Evolutionary conservation across 768 basidiomycete genomes (phyloP).

Genomic region (Amanita exitialis): DNA sequence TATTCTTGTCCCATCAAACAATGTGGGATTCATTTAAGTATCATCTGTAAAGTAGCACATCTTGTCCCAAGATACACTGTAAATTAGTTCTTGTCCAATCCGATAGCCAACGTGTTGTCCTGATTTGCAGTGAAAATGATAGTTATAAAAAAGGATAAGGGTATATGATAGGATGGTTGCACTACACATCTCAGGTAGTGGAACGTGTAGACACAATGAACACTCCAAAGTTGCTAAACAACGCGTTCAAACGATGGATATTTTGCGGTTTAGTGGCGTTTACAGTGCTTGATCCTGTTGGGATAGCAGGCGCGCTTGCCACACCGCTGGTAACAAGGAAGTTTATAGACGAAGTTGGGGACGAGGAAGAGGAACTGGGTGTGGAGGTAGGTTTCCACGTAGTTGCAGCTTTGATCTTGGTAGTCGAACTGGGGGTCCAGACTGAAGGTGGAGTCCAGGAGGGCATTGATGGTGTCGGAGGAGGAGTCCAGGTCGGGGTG

Average conservation of each 20-base stretch:
- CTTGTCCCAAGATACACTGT: neutral
- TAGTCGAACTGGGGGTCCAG: slow-evolving; percentile 7
- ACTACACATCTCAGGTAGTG: neutral
- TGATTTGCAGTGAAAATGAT: neutral
- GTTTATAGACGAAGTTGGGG: neutral
- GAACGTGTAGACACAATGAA: slow-evolving; percentile 18
- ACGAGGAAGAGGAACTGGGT: slow-evolving; percentile 1
- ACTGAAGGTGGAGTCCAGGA: slow-evolving; percentile 8
- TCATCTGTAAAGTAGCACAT: neutral
- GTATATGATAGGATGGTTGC: neutral
- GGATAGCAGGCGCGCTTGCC: slow-evolving; percentile 21
- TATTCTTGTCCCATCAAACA: neutral
- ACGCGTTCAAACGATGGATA: slow-evolving; percentile 22
- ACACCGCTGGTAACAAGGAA: slow-evolving; percentile 10
- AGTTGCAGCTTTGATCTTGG: slow-evolving; percentile 10
- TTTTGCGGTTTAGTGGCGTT: slow-evolving; percentile 18
- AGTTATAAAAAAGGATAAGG: neutral
- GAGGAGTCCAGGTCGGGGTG: slow-evolving; percentile 9
- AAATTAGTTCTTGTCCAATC: neutral
- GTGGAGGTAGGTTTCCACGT: slow-evolving; percentile 9
- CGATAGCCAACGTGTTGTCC: neutral
- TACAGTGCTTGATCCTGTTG: slow-evolving; percentile 18
- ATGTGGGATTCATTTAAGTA: neutral
- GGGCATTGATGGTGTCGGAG: neutral
- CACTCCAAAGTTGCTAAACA: slow-evolving; percentile 26